These are phyloP conservation scores for Huntiella omanensis DNA, from an alignment of 2,329 filamentous ascomycete species.

Conservation along the genomic window DNA sequence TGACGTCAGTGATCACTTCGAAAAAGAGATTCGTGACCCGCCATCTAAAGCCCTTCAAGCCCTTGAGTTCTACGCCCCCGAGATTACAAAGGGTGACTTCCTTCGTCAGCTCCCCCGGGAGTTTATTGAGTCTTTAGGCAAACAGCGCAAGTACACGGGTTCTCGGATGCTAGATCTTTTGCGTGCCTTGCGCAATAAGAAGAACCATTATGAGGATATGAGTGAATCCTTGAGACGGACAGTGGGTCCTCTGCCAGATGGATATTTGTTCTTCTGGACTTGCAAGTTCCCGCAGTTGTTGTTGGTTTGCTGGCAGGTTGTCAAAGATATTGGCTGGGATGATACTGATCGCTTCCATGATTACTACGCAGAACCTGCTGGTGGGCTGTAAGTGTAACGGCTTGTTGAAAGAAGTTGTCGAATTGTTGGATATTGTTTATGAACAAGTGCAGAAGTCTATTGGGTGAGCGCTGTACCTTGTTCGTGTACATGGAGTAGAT, in stretches of 20 bases:
- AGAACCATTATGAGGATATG: slow-evolving; percentile 97
- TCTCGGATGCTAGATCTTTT: slow-evolving; percentile 68
- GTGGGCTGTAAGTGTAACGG: neutral
- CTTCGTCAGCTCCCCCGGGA: slow-evolving; percentile 54
- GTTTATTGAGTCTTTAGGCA: slow-evolving; percentile 78
- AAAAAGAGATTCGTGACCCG: slow-evolving; percentile 74
- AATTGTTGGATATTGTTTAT: neutral
- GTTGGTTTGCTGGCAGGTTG: slow-evolving; percentile 59
- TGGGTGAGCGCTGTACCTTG: too few species aligned
- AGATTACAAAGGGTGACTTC: slow-evolving; percentile 54
- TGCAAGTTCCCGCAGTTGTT: slow-evolving; percentile 59
- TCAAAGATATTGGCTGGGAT: slow-evolving; percentile 47
- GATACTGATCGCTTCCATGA: slow-evolving; percentile 47
- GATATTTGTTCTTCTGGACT: slow-evolving; percentile 73
- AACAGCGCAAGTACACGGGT: slow-evolving; percentile 88
- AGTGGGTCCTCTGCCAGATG: slow-evolving; percentile 58
- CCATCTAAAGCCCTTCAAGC: slow-evolving; percentile 47
- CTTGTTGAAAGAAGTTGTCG: neutral
- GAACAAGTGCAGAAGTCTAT: too few species aligned
- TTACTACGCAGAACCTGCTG: slow-evolving; percentile 38
- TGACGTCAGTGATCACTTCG: slow-evolving; percentile 90
- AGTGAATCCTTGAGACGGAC: slow-evolving; percentile 49
- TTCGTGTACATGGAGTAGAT: too few species aligned
- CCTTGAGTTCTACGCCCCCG: slow-evolving; percentile 33
- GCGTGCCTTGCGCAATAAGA: slow-evolving; percentile 82